Evolutionary conservation across 1,284 basidiomycete genomes (phyloP).

Genomic region (Binderoboletus segoi): DNA sequence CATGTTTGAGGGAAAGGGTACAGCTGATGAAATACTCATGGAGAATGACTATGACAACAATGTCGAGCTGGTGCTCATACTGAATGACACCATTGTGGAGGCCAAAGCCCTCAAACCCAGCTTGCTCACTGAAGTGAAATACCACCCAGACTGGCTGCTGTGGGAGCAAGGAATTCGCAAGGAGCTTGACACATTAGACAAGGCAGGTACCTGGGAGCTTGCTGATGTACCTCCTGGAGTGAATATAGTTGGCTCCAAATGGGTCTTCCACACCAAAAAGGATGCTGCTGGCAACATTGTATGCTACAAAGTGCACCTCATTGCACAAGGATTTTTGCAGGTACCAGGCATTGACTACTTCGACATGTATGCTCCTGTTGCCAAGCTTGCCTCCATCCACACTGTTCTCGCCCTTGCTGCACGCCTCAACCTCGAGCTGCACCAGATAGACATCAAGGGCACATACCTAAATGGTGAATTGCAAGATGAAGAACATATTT

Average conservation of each 20-base stretch:
- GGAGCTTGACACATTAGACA: background rate
- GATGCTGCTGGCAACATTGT: conserved; percentile 31
- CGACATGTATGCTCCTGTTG: conserved; percentile 39
- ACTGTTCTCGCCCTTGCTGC: too few relatives aligned
- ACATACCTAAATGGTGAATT: too few relatives aligned
- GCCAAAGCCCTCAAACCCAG: background rate
- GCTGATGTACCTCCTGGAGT: background rate
- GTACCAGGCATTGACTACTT: conserved; percentile 42
- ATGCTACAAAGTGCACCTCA: conserved; percentile 41
- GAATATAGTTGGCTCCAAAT: conserved; percentile 28
- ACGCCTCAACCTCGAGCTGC: too few relatives aligned
- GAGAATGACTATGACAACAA: background rate
- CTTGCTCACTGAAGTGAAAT: background rate
- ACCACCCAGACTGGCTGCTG: conserved; percentile 1
- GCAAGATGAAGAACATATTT: too few relatives aligned
- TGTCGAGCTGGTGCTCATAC: background rate
- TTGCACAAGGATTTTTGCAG: conserved; percentile 46
- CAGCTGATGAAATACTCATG: background rate
- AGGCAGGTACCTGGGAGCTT: conserved; percentile 15
- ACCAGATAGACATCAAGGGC: too few relatives aligned
- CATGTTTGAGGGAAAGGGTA: background rate
- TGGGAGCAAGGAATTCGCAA: conserved; percentile 10
- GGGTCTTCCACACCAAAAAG: conserved; percentile 40
- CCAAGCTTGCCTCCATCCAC: too few relatives aligned
- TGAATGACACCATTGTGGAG: background rate